Percentiles rank a stretch among this genome's conserved stretches.
Conservation (phyloP, 148 eudicot genomes). For the Amaranthus palmeri region DNA sequence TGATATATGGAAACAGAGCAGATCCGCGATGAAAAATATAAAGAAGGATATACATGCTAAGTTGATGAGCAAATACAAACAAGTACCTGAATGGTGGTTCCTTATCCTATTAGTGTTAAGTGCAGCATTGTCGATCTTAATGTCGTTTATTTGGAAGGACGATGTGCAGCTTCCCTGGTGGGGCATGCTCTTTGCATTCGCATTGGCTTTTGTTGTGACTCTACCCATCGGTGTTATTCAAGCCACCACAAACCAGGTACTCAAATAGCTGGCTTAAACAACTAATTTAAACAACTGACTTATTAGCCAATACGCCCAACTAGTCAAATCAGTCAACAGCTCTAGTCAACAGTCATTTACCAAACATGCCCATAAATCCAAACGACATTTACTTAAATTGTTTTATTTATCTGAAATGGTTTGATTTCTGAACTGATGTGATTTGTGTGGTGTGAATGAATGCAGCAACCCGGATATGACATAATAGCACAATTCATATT, state of each 20-base stretch:
- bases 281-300: too few relatives aligned
- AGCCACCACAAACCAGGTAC: conserved; percentile 98
- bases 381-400: not conserved
- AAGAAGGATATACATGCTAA: conserved; percentile 78
- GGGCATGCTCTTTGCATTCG: conserved; percentile 94
- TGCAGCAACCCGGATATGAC: conserved; percentile 99
- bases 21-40: conserved; percentile 57
- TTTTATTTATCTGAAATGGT: not conserved
- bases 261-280: not conserved
- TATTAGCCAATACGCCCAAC: too few relatives aligned
- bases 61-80: conserved; percentile 80
- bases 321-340: too few relatives aligned
- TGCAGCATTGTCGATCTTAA: conserved; percentile 56
- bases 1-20: conserved; percentile 93
- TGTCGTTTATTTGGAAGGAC: conserved; percentile 85
- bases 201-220: conserved; percentile 77
- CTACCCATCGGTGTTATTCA: conserved; percentile 98
- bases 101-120: conserved; percentile 54
- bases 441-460: conserved; percentile 21
- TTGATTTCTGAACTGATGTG: not conserved
- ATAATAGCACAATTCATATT: conserved; percentile 93
- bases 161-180: conserved; percentile 99
- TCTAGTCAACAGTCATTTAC: too few relatives aligned
- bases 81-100: conserved; percentile 97
- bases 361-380: not conserved